A percentile compares a stretch with the other conserved stretches of the same genome.
These are phyloP conservation scores for Backusella tuberculispora DNA, from an alignment of 192 early-diverging fungal species.

Conservation along the genomic window DNA sequence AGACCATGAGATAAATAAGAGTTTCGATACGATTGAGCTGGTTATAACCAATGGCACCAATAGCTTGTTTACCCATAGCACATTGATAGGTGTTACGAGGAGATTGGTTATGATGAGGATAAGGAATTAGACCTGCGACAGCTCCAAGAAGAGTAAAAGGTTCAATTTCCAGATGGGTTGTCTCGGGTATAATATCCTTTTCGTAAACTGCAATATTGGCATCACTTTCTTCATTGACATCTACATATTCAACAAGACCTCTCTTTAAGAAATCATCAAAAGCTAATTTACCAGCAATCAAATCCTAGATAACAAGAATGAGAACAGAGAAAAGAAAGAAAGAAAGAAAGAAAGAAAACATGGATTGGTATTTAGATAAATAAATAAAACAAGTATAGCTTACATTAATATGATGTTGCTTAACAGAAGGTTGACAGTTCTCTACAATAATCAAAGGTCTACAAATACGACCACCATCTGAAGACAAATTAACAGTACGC, in stretches of 20 bases:
- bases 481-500: constrained; percentile 86
- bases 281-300: constrained; percentile 56
- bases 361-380: neutral
- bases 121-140: constrained; percentile 98
- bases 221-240: constrained; percentile 98
- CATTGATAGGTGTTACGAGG: constrained; percentile 98
- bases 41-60: constrained; percentile 95
- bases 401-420: constrained; percentile 64
- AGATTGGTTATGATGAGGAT: constrained; percentile 98
- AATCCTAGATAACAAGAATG: constrained; percentile 29
- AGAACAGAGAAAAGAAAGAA: neutral
- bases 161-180: constrained; percentile 96
- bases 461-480: constrained; percentile 96
- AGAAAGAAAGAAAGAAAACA: neutral
- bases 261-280: constrained; percentile 93
- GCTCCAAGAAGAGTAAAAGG: constrained; percentile 95
- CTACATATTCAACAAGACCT: constrained; percentile 94
- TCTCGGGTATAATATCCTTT: constrained; percentile 79
- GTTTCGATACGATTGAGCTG: constrained; percentile 95
- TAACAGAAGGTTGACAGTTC: constrained; percentile 71
- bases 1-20: constrained; percentile 93
- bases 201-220: constrained; percentile 93
- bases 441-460: constrained; percentile 95
- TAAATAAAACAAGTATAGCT: neutral
- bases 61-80: constrained; percentile 99